A percentile compares a stretch with the other conserved stretches of the same genome.
These are phyloP conservation scores for Cavenderia fasciculata DNA, from an alignment of 78 protist genomes.

Conservation along the genomic window DNA sequence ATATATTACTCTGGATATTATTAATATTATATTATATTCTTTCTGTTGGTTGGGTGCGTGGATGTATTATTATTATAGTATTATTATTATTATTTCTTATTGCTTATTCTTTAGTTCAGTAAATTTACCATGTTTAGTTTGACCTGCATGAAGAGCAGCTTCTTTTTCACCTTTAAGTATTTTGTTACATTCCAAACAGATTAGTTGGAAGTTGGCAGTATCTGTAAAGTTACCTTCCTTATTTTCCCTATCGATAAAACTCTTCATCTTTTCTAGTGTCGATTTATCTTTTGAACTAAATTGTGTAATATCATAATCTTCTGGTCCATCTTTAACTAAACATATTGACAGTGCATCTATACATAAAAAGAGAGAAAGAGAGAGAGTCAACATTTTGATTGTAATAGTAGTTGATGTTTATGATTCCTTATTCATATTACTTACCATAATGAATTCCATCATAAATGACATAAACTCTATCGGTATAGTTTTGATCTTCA, in stretches of 20 bases:
- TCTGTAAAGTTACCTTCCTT: slow-evolving; percentile 66
- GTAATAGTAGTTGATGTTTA: not conserved
- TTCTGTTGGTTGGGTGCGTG: too few species aligned
- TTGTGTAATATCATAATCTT: slow-evolving; percentile 32
- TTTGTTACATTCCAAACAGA: slow-evolving; percentile 56
- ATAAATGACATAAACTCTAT: slow-evolving; percentile 55
- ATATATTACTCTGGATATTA: too few species aligned
- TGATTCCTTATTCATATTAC: not conserved
- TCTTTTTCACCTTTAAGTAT: slow-evolving; percentile 60
- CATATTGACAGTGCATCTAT: slow-evolving; percentile 39
- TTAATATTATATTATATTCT: too few species aligned
- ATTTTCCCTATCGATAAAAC: slow-evolving; percentile 27
- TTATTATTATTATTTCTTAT: too few species aligned
- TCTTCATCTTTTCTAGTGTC: not conserved
- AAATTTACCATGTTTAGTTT: slow-evolving; percentile 49
- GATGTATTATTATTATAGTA: too few species aligned
- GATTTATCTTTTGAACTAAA: slow-evolving; percentile 16
- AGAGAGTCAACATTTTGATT: not conserved
- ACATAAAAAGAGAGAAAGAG: not conserved
- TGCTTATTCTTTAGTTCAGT: slow-evolving; percentile 34
- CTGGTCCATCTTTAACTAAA: slow-evolving; percentile 5
- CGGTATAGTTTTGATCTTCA: slow-evolving; percentile 40
- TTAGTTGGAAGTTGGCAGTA: slow-evolving; percentile 16
- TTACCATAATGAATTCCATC: slow-evolving; percentile 69
- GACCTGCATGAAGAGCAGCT: slow-evolving; percentile 52